phyloP scores from a whole-genome alignment of 2,329 filamentous ascomycete species.

The Akanthomyces uredinophilus region DNA sequence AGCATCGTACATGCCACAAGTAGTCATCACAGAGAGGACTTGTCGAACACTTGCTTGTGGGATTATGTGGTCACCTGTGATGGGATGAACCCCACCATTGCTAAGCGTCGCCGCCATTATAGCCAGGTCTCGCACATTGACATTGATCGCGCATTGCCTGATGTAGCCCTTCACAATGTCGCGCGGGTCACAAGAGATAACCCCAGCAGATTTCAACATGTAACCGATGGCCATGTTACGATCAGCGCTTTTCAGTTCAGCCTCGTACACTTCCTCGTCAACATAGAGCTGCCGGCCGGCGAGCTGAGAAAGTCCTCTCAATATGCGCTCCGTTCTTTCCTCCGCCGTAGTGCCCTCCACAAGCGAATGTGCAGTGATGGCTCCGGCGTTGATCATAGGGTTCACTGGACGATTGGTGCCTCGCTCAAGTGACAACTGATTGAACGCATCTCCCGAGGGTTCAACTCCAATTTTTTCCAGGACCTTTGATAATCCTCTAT shows the following conservation, averaged over 20 bases:
- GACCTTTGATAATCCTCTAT: constrained; percentile 30
- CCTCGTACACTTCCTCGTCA: constrained; percentile 34
- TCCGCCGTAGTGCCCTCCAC: constrained; percentile 29
- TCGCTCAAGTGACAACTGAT: constrained; percentile 28
- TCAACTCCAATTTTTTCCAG: constrained; percentile 36
- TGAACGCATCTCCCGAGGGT: constrained; percentile 35
- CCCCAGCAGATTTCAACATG: constrained; percentile 37
- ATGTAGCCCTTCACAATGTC: constrained; percentile 35
- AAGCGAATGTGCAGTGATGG: constrained; percentile 30
- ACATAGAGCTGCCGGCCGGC: constrained; percentile 32
- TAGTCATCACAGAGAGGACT: constrained; percentile 37
- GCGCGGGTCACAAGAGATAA: constrained; percentile 30
- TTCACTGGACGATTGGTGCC: constrained; percentile 30
- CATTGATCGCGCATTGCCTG: constrained; percentile 36
- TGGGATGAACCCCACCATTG: constrained; percentile 33
- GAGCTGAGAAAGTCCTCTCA: constrained; percentile 29
- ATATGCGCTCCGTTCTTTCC: constrained; percentile 31
- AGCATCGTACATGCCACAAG: constrained; percentile 38
- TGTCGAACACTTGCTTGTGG: constrained; percentile 33
- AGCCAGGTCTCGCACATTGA: constrained; percentile 36
- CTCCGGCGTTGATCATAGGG: constrained; percentile 33
- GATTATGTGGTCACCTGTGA: constrained; percentile 29
- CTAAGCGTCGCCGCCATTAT: constrained; percentile 35
- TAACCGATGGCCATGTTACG: constrained; percentile 34
- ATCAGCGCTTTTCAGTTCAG: constrained; percentile 30